Evolutionary conservation across 495 filamentous ascomycete genomes (phyloP), one percentile per base, ranked within the genome.

Genomic region (Geoglossum glabrum): DNA sequence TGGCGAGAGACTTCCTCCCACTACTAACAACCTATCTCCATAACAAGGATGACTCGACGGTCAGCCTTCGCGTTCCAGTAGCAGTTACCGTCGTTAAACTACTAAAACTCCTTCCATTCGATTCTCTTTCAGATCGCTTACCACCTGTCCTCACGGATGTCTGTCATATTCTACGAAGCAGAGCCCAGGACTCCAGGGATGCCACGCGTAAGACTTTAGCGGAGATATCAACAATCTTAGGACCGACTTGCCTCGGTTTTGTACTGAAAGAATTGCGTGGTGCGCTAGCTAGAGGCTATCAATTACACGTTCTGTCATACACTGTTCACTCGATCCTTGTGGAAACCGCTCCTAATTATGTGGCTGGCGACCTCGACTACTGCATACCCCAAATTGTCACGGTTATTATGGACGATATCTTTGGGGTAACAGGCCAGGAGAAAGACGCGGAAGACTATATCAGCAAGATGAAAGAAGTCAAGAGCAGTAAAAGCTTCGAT

Each of bases 371-470:
- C 59, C 70, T 97, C 45, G 88, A 99, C 62, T 90, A 95, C 63
- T 97, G 90, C 66, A 70, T 96, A 33, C 68, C 72, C 3, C 75
- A 86, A 19, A 79, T 97, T 43, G 79, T 87, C 46, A 74, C 79
- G 3, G 77, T 99, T 45, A 83, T 96, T 55, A 93, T 97, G 86
- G 92, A 99, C 62, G 93, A 97, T 66, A 93, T 89, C 13, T 99
- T 99, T 66, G 92, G 92, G 19, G 81, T 79, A n/a, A 81, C 83
- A n/a, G 92, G 92, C 15, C 82, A 92, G 71, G 92, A 99, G 64
- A 99, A 99, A 66, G 92, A 99, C 63, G 89, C 90, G 0, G 89
- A 90, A 62, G 92, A 89, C 46, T 99, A 99, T 65, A 79, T 84
- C 57, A 95, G 85, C 69, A 83, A 87, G 64, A 95, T 94, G 86